A percentile compares a stretch with the other conserved stretches of the same genome.
Conservation (phyloP, 331 rosid species). For the Cydonia oblonga region DNA sequence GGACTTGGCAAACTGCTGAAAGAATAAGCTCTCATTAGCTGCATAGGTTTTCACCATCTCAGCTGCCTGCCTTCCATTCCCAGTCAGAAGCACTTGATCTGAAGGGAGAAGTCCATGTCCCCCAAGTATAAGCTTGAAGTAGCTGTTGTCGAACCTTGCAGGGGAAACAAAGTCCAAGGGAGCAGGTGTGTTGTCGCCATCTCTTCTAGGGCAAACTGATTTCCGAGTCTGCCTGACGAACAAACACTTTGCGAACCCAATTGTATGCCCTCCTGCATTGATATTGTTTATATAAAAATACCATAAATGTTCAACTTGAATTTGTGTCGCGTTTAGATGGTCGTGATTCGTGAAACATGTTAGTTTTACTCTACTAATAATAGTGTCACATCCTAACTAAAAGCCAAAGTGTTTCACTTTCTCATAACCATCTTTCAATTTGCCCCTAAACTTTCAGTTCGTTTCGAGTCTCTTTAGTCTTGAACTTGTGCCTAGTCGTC, state of each 20-base stretch:
- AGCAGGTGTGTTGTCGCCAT: slow-evolving; percentile 55
- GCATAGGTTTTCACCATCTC: slow-evolving; percentile 48
- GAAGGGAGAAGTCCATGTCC: slow-evolving; percentile 71
- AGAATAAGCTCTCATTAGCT: slow-evolving; percentile 49
- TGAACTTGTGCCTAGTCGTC: neutral
- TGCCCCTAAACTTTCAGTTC: neutral
- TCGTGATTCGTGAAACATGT: neutral
- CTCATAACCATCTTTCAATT: neutral
- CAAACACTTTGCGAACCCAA: slow-evolving; percentile 64
- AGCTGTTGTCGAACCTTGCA: slow-evolving; percentile 52
- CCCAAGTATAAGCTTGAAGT: slow-evolving; percentile 51
- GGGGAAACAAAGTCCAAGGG: slow-evolving; percentile 83
- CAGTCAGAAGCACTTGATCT: slow-evolving; percentile 60
- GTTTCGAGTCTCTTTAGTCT: neutral
- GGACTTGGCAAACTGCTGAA: slow-evolving; percentile 60
- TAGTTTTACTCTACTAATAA: neutral
- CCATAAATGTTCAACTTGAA: neutral
- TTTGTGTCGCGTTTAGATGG: too few relatives aligned
- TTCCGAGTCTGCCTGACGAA: slow-evolving; percentile 10
- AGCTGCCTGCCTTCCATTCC: slow-evolving; percentile 25
- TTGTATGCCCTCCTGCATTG: slow-evolving; percentile 63
- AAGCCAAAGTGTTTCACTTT: neutral
- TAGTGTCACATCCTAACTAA: neutral
- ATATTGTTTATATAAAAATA: too few relatives aligned
- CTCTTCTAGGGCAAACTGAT: slow-evolving; percentile 59